Percentiles rank a stretch among this genome's conserved stretches.
Conservation (phyloP, 2,329 filamentous ascomycete genomes). For the Fusarium sp. region DNA sequence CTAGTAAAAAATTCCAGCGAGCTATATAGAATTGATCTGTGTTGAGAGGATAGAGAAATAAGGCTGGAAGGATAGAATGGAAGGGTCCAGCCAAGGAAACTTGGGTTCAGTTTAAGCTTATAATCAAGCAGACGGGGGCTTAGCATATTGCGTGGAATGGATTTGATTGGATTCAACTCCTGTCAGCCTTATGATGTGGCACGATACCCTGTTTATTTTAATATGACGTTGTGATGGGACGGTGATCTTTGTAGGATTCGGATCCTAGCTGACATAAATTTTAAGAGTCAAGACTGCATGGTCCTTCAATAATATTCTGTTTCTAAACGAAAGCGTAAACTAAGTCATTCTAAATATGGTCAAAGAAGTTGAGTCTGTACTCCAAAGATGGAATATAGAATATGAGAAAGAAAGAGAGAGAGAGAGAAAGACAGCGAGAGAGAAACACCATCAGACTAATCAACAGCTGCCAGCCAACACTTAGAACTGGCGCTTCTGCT, state of each 20-base stretch:
- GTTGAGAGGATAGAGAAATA: background rate
- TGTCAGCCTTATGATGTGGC: background rate
- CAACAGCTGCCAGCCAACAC: background rate
- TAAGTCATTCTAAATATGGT: too few relatives aligned
- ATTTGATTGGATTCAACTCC: background rate
- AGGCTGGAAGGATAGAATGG: background rate
- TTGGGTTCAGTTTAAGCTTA: background rate
- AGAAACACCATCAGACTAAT: background rate
- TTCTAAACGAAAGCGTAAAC: background rate
- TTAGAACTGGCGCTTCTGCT: constrained; percentile 53
- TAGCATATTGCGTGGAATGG: background rate
- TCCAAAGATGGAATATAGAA: background rate
- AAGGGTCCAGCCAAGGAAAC: background rate
- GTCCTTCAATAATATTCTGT: background rate
- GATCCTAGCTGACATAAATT: background rate
- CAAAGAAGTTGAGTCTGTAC: background rate
- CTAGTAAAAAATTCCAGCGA: accelerated
- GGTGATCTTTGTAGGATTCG: background rate
- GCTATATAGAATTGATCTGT: background rate
- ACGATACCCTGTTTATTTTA: background rate
- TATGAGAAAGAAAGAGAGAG: background rate
- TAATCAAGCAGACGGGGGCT: background rate
- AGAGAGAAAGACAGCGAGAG: background rate
- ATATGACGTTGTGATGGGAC: background rate
- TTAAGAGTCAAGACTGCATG: background rate